Percentiles rank a stretch among this genome's conserved stretches.
These are phyloP conservation scores for Immersiella caudata DNA, from an alignment of 495 filamentous ascomycete species.

Conservation along the genomic window DNA sequence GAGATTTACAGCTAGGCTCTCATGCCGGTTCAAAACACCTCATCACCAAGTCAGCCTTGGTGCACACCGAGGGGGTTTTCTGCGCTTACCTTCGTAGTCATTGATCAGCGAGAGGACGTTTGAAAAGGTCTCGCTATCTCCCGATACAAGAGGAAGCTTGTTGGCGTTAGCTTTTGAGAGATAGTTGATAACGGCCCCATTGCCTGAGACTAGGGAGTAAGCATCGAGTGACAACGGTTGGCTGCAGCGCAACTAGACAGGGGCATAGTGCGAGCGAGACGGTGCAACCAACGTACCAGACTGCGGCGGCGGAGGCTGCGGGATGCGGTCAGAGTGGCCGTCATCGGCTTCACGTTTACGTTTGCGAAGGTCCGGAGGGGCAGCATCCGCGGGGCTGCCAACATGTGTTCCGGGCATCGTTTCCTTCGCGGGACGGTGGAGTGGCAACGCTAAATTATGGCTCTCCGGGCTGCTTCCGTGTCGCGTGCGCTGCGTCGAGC, in stretches of 20 bases:
- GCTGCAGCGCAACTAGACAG: slow-evolving; percentile 10
- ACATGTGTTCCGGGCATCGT: slow-evolving; percentile 10
- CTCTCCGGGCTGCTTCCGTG: not conserved
- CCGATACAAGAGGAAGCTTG: slow-evolving; percentile 50
- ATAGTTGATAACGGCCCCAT: slow-evolving; percentile 78
- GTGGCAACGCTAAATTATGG: not conserved
- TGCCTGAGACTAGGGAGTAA: slow-evolving; percentile 29
- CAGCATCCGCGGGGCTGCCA: not conserved
- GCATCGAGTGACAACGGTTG: not conserved
- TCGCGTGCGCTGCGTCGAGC: not conserved
- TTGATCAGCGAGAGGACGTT: slow-evolving; percentile 65
- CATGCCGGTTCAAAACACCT: slow-evolving; percentile 80
- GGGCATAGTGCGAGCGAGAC: not conserved
- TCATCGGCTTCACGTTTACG: slow-evolving; percentile 48
- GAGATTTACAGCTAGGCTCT: slow-evolving; percentile 82
- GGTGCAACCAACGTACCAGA: slow-evolving; percentile 39
- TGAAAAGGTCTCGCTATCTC: slow-evolving; percentile 47
- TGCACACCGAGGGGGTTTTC: not conserved
- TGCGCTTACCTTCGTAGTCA: slow-evolving; percentile 66
- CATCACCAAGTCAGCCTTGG: slow-evolving; percentile 22
- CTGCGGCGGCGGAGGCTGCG: slow-evolving; percentile 48
- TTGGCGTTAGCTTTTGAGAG: slow-evolving; percentile 48
- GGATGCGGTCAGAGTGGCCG: slow-evolving; percentile 44
- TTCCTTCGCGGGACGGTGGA: not conserved
- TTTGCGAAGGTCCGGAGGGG: slow-evolving; percentile 39